Conservation (phyloP, 2,329 filamentous ascomycete genomes). For the Colletotrichum sp. region DNA sequence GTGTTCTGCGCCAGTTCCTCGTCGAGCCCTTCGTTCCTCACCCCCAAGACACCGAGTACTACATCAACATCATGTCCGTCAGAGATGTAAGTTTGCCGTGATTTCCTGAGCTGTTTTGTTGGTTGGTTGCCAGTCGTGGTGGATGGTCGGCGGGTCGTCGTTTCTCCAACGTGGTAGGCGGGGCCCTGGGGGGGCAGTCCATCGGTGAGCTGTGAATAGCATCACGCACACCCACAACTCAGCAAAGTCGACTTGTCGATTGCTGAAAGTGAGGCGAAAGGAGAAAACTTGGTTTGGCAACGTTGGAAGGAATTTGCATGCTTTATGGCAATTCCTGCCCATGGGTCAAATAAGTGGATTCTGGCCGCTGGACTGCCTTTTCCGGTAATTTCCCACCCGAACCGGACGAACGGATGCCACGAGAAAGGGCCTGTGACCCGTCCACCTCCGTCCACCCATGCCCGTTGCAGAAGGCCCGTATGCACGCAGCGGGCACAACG, state of each 20-base stretch:
- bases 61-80: conserved; percentile 99
- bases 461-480: neutral
- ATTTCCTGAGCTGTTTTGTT: conserved; percentile 23
- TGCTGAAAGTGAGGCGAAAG: neutral
- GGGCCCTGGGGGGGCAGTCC: conserved; percentile 4
- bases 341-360: conserved; percentile 24
- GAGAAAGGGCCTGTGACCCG: conserved; percentile 28
- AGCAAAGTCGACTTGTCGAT: neutral
- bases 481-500: neutral
- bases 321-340: conserved; percentile 18
- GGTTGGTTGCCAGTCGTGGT: neutral
- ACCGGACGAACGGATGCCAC: conserved; percentile 45
- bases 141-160: neutral
- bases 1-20: conserved; percentile 91
- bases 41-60: conserved; percentile 95
- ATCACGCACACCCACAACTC: neutral
- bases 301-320: conserved; percentile 11
- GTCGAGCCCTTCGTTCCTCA: conserved; percentile 99
- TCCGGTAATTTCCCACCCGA: conserved; percentile 30
- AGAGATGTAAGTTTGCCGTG: conserved; percentile 81
- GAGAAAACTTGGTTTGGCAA: conserved; percentile 12
- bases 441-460: conserved; percentile 9
- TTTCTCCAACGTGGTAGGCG: neutral
- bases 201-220: conserved; percentile 6
- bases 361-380: conserved; percentile 17